Percentiles rank a stretch among this genome's conserved stretches.
These are phyloP conservation scores for Aspergillus eucalypticola DNA, from an alignment of 2,329 filamentous ascomycete genomes.

Conservation along the genomic window DNA sequence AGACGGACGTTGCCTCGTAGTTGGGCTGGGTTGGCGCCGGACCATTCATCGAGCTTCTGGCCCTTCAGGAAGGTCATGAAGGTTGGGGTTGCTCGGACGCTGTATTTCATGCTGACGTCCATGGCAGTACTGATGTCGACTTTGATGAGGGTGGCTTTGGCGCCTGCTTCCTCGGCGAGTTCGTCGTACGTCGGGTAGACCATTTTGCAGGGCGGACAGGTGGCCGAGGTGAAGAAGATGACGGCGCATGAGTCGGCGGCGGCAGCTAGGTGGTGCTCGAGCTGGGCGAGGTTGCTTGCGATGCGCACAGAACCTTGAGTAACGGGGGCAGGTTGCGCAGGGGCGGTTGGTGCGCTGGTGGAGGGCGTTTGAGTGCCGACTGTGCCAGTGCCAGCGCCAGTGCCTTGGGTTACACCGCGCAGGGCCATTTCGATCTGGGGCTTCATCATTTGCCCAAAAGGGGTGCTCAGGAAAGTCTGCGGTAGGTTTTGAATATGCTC, in stretches of 20 bases:
- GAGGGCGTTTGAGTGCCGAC: constrained; percentile 21
- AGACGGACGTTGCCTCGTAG: constrained; percentile 72
- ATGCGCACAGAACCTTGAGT: constrained; percentile 57
- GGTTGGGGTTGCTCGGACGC: constrained; percentile 77
- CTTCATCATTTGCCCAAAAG: constrained; percentile 83
- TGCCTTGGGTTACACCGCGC: constrained; percentile 62
- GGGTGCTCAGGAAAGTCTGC: constrained; percentile 78
- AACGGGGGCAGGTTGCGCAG: neutral
- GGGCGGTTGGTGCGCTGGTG: constrained; percentile 19
- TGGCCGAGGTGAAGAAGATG: constrained; percentile 89
- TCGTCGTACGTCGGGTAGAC: constrained; percentile 81
- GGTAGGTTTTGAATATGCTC: constrained; percentile 83
- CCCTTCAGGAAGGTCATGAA: constrained; percentile 83
- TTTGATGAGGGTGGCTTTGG: constrained; percentile 73
- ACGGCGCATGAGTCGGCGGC: constrained; percentile 71
- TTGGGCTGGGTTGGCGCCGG: constrained; percentile 68
- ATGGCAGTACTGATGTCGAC: constrained; percentile 72
- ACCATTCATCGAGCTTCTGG: constrained; percentile 75
- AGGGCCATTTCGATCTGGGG: constrained; percentile 70
- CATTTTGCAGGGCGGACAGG: constrained; percentile 79
- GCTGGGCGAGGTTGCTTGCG: constrained; percentile 58
- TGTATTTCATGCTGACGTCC: constrained; percentile 65
- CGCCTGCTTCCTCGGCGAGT: constrained; percentile 70
- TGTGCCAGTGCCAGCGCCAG: constrained; percentile 41
- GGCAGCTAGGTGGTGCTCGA: constrained; percentile 61